Percentiles rank a stretch among this genome's conserved stretches.
phyloP scores from a whole-genome alignment of 257 asterid species.

The Leonotis leonurus region DNA sequence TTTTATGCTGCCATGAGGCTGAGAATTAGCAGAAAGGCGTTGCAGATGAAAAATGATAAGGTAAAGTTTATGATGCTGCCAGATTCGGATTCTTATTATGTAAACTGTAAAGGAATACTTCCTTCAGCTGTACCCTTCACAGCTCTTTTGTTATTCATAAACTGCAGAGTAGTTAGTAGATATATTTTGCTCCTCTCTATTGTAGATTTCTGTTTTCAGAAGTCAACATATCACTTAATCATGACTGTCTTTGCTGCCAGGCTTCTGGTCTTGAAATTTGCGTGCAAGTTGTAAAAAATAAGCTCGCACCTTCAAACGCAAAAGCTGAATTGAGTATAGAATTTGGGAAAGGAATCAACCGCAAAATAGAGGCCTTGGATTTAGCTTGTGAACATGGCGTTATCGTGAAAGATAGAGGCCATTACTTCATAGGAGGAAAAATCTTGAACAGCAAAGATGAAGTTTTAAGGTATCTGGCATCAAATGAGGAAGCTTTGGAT shows the following conservation, averaged over 20 bases:
- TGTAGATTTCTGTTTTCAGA: neutral
- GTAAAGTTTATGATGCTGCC: conserved; percentile 25
- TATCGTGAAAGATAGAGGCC: conserved; percentile 46
- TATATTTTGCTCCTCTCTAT: neutral
- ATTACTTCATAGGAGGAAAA: conserved; percentile 54
- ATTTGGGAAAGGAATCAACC: conserved; percentile 66
- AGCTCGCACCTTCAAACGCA: conserved; percentile 71
- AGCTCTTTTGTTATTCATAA: neutral
- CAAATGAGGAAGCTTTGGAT: conserved; percentile 43
- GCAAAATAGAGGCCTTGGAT: conserved; percentile 68
- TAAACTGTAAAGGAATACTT: neutral
- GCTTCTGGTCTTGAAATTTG: conserved; percentile 76
- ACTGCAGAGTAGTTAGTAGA: neutral
- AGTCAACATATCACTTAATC: neutral
- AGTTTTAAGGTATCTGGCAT: conserved; percentile 51
- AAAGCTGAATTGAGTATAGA: conserved; percentile 61
- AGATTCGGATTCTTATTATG: neutral
- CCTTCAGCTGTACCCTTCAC: neutral
- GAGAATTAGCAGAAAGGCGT: conserved; percentile 63
- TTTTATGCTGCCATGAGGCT: conserved; percentile 91
- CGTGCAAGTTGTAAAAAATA: conserved; percentile 80
- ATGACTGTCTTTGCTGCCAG: conserved; percentile 31
- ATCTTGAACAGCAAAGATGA: conserved; percentile 47
- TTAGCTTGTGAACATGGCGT: conserved; percentile 84
- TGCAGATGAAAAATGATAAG: conserved; percentile 58